Base-by-base conservation (phyloP, 2,329 filamentous ascomycete species). In the Pseudogymnoascus sp. region DNA sequence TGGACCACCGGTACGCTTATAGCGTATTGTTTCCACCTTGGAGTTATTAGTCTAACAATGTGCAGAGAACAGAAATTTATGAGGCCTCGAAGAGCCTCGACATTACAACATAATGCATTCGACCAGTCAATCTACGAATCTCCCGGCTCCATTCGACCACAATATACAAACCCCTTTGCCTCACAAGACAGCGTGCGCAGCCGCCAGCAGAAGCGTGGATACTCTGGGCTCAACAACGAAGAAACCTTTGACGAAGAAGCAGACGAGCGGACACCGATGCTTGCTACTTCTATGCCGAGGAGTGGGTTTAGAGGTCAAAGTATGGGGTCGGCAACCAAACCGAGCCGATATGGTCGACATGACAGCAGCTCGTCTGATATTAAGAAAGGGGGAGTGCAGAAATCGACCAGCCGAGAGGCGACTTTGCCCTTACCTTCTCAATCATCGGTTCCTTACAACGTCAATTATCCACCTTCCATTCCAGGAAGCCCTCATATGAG, bases 1-100 rank as follows among this genome's bases (percentile, higher is more conserved):
- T 97, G 16, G 93, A 97, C 75, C 93, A 97, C 74, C 84, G 91
- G 86, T 89, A 76, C 65, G 77, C 38, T 35, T 39, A 59, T 37
- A 21, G 23, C 19, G 16, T 59, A 12, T 23, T 41, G 33, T 35
- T 19, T 49, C 31, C n/a, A 31, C 19, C 21, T 59, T 8, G 61
- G 37, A 16, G 45, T 23, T 11, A 60, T 66, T 68, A 63, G 68
- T 59, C 60, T 7, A n/a, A 41, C 29, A 43, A 10, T 45, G 33
- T 33, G 35, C 60, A 74, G 75, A 63, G 74, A 75, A 6, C 75
- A 76, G 43, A 69, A 71, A 52, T 77, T 77, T 65, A 81, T 90
- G 76, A 83, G 88, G 60, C 79, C 86, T 45, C 81, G 90, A 67
- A 82, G 89, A 68, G 73, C 83, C 38, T 84, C 83, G 19, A 78